Base-by-base conservation (phyloP, 106 monocot species). In the Chionographis japonica region DNA sequence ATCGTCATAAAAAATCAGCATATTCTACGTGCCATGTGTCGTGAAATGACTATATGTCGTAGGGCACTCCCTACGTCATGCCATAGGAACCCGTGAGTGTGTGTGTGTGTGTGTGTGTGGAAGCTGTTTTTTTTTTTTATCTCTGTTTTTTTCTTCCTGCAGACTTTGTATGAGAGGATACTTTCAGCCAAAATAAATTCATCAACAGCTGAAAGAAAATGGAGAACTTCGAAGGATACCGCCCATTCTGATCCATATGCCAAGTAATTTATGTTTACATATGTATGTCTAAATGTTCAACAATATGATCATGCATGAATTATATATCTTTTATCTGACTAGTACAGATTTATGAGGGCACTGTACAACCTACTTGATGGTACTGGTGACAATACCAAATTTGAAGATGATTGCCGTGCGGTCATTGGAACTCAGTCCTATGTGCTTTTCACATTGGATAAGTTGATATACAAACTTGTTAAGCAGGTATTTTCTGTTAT, bases 101-200 rank as follows among this genome's bases (percentile, higher is more conserved):
- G 4, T 5, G 1, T 16, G 60, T 49, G 6, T 52, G 20, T 70
- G 42, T 72, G 51, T 18, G 15, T 13, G 17, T 58, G 62, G 18
- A 59, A 18, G 50, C 12, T 62, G 6, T 11, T 43, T 63, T 62
- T 35, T 62, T 35, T 15, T 36, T 36, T 17, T 12, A 52, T 37
- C 4, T 38, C 58, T 10, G 46, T 39, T 42, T 54, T 18, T 51
- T 40, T 38, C n/a, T 68, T 72, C 6, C 61, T 91, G 74, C 83
- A 98, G 97, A 90, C 78, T 40, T 84, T 98, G 62, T 98, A 98
- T 78, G 92, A 93, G 73, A 87, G 93, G 60, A 82, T 98, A 59
- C 81, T 85, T 14, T 93, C 93, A 37, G 92, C 93, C 51, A 98
- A 98, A 72, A 83, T 68, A 52, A 90, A 98, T 72, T 87, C 97